These are phyloP conservation scores for Daldinia caldariorum DNA, from an alignment of 495 filamentous ascomycete species.

Conservation along the genomic window DNA sequence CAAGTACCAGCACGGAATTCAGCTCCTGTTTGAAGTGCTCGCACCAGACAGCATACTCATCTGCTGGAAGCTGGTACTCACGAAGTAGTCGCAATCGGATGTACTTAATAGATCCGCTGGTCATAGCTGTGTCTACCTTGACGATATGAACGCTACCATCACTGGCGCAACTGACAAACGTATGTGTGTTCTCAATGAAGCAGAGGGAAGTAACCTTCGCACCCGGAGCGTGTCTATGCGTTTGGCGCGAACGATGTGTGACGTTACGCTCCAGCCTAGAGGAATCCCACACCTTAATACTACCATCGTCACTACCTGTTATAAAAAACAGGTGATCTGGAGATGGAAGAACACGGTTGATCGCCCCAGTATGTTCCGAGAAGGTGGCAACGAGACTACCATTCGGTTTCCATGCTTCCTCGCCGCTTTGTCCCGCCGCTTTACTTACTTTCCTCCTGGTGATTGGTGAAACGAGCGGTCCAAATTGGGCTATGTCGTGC, in stretches of 20 bases:
- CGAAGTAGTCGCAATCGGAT: slow-evolving; percentile 78
- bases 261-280: slow-evolving; percentile 88
- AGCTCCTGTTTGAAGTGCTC: slow-evolving; percentile 89
- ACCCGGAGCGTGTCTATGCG: slow-evolving; percentile 74
- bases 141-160: slow-evolving; percentile 93
- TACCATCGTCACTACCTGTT: slow-evolving; percentile 91
- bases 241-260: slow-evolving; percentile 86
- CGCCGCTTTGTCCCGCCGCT: slow-evolving; percentile 53
- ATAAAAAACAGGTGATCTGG: slow-evolving; percentile 96
- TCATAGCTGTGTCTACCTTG: slow-evolving; percentile 77
- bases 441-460: slow-evolving; percentile 69
- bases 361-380: slow-evolving; percentile 82
- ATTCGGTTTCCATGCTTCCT: slow-evolving; percentile 81
- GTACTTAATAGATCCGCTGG: slow-evolving; percentile 71
- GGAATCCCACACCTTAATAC: slow-evolving; percentile 94
- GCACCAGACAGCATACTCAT: slow-evolving; percentile 87
- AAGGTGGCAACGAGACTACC: slow-evolving; percentile 87
- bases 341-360: slow-evolving; percentile 83
- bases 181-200: slow-evolving; percentile 94
- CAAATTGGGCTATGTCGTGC: slow-evolving; percentile 78
- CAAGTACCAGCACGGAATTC: slow-evolving; percentile 81
- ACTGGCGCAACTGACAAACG: slow-evolving; percentile 86
- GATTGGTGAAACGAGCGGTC: slow-evolving; percentile 80
- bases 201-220: slow-evolving; percentile 80
- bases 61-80: slow-evolving; percentile 77